Conservation (phyloP, 2,329 filamentous ascomycete species). For the Talaromyces piceae region DNA sequence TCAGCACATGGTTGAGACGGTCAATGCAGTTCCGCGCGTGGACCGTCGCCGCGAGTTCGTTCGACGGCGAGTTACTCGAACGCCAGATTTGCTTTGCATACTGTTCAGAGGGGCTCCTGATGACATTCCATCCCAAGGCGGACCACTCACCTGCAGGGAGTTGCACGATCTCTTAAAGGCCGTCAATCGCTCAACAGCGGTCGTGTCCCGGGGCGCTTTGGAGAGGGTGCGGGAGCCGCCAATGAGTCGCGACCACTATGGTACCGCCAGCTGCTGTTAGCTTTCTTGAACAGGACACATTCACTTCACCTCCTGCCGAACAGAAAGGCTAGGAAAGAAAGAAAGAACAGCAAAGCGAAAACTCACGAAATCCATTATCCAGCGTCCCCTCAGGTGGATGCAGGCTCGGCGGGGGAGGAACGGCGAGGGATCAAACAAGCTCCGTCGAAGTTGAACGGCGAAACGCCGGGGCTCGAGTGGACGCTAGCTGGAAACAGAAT, state of each 20-base stretch:
- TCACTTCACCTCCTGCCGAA: no score
- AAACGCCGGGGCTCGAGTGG: no score
- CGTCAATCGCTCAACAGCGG: conserved; percentile 53
- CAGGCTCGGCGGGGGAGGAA: not conserved
- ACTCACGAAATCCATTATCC: conserved; percentile 6
- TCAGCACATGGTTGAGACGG: conserved; percentile 60
- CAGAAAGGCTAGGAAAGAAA: no score
- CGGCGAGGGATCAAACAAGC: not conserved
- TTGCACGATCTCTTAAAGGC: conserved; percentile 57
- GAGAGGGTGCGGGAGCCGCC: conserved; percentile 45
- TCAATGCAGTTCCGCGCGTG: conserved; percentile 48
- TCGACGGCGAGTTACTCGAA: conserved; percentile 43
- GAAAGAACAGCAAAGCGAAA: no score
- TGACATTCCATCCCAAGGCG: not conserved
- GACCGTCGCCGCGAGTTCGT: conserved; percentile 45
- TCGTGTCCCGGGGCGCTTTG: conserved; percentile 46
- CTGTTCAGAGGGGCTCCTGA: not conserved
- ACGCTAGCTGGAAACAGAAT: no score
- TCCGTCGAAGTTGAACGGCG: no score
- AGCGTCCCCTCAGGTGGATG: not conserved
- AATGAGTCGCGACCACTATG: conserved; percentile 58
- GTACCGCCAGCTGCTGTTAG: no score
- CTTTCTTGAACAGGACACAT: no score
- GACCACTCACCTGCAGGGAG: conserved; percentile 20
- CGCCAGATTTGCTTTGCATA: conserved; percentile 53